Base-by-base conservation (phyloP, 345 rosid genomes). In the Xanthoceras sorbifolium region DNA sequence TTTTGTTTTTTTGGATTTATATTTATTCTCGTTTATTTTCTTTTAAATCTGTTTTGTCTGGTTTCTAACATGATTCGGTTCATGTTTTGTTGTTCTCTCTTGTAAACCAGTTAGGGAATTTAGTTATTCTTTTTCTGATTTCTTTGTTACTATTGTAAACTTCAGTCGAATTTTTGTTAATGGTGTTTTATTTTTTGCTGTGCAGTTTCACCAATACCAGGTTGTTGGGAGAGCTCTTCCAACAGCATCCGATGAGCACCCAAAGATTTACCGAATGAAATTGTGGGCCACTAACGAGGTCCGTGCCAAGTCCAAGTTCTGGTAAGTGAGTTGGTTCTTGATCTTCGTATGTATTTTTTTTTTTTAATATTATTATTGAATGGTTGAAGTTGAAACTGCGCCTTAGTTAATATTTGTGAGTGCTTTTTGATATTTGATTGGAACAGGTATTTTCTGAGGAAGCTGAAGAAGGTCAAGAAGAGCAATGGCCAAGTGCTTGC, bases 261-360 rank as follows among this genome's bases (percentile, higher is more conserved):
- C 89, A 0, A 82, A 86, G 81, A 84, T 84, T 52, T 86, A 84
- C 76, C 69, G 87, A 7, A 86, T 86, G 89, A 86, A 86, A 79
- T 80, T 84, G 17, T 86, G 89, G 85, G 87, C 89, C n/a, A 86
- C 89, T 1, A 86, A 86, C 3, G 87, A 84, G 78, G 85, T 86
- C 67, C 84, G 85, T 12, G 87, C 87, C 17, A 86, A 86, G 81
- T 86, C 87, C 31, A 86, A 86, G 80, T 86, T 86, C 74, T 86
- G 89, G 84, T 86, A 61, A 52, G 78, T 75, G 78, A 31, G 34
- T 75, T 36, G 15, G 20, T 48, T 31, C 25, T 9, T 55, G 22
- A 2, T 63, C 34, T 26, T 32, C 18, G 22, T 26, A 17, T 29
- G 8, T 29, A 20, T 42, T 20, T 1, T 6, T 46, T 12, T 29